Percentiles rank a stretch among this genome's conserved stretches.
Evolutionary conservation across 305 asterid genomes (phyloP).

Genomic region (Andrographis paniculata): DNA sequence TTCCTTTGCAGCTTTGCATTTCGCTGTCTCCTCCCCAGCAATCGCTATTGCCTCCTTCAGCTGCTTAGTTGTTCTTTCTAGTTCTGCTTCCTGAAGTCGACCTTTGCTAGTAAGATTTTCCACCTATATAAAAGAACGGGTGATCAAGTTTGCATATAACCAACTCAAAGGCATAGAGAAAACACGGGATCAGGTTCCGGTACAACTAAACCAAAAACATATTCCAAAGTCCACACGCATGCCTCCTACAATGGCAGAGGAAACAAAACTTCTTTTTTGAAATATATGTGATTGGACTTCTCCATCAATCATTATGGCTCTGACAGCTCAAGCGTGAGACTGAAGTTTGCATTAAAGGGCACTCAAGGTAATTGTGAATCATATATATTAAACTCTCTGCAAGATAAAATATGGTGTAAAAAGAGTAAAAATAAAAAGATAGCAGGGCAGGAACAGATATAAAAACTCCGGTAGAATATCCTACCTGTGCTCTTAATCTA

Average conservation of each 20-base stretch:
- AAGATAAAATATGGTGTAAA: too few relatives aligned
- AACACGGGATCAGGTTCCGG: neutral
- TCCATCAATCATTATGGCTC: too few relatives aligned
- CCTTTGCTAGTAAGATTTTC: slow-evolving; percentile 58
- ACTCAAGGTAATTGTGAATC: too few relatives aligned
- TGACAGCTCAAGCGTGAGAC: too few relatives aligned
- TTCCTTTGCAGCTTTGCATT: slow-evolving; percentile 82
- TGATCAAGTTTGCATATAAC: slow-evolving; percentile 1
- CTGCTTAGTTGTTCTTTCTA: slow-evolving; percentile 57
- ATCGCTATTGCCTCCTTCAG: slow-evolving; percentile 62
- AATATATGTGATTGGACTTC: too few relatives aligned
- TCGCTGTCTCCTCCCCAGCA: slow-evolving; percentile 78
- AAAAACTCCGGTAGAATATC: too few relatives aligned
- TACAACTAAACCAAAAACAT: neutral
- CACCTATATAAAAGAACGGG: slow-evolving; percentile 32
- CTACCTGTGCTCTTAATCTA: slow-evolving; percentile 59
- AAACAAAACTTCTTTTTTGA: too few relatives aligned
- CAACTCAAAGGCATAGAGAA: too few relatives aligned
- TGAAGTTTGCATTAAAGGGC: too few relatives aligned
- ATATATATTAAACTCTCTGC: too few relatives aligned
- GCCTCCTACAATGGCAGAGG: too few relatives aligned
- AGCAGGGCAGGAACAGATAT: slow-evolving; percentile 6
- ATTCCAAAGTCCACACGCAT: too few relatives aligned
- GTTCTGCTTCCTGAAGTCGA: slow-evolving; percentile 58
- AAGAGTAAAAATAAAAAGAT: slow-evolving; percentile 1